Conservation (phyloP, 176 grass and related monocot species). For the Oryza officinalis region DNA sequence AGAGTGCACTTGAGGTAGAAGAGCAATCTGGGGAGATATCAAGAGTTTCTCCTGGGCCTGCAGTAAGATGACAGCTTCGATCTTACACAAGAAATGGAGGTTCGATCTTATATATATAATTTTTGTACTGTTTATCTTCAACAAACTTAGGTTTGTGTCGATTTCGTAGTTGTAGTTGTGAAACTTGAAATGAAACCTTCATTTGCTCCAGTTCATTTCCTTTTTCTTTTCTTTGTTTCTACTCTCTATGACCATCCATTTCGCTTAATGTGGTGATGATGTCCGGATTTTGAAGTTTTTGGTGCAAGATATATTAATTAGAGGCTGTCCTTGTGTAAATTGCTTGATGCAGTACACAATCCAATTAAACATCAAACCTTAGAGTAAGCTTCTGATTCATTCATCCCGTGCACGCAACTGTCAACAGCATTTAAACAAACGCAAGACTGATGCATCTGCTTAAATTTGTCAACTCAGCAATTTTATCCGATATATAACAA, state of each 20-base stretch:
- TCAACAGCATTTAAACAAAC: not conserved
- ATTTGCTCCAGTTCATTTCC: not conserved
- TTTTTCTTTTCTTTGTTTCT: too few relatives aligned
- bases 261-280: not conserved
- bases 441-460: not conserved
- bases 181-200: not conserved
- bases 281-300: not conserved
- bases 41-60: not conserved
- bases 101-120: too few relatives aligned
- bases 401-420: slow-evolving; percentile 33
- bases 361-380: slow-evolving; percentile 19
- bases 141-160: too few relatives aligned
- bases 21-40: slow-evolving; percentile 10
- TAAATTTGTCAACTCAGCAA: too few relatives aligned
- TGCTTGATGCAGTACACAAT: not conserved
- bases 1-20: not conserved
- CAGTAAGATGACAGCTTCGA: not conserved
- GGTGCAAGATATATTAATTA: not conserved
- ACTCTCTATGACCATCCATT: too few relatives aligned
- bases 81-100: too few relatives aligned
- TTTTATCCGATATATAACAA: too few relatives aligned
- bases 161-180: too few relatives aligned
- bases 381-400: not conserved
- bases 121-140: too few relatives aligned
- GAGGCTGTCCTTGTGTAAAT: not conserved